Evolutionary conservation across 306 rosid genomes (phyloP).

Genomic region (Ochetophila trinervis): DNA sequence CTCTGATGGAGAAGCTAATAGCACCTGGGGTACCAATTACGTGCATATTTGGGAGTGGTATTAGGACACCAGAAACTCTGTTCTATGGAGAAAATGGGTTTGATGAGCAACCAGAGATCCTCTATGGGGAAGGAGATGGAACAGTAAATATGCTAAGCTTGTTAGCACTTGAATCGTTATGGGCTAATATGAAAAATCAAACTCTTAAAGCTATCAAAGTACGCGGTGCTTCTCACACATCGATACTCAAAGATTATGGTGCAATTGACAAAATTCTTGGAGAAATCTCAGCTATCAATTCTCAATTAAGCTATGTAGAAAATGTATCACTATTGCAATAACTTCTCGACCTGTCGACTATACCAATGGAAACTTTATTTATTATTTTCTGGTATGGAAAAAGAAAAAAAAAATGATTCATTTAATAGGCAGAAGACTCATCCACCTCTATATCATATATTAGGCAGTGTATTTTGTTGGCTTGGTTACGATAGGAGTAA

Average conservation of each 20-base stretch:
- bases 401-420: too few species aligned
- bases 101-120: conserved; percentile 57
- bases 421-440: too few species aligned
- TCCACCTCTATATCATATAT: too few species aligned
- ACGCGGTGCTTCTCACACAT: conserved; percentile 55
- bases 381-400: too few species aligned
- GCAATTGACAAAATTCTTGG: conserved; percentile 46
- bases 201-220: conserved; percentile 43
- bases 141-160: conserved; percentile 79
- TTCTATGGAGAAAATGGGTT: conserved; percentile 47
- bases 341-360: too few species aligned
- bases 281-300: conserved; percentile 48
- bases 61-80: conserved; percentile 62
- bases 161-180: conserved; percentile 52
- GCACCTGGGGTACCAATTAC: conserved; percentile 72
- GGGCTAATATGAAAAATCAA: conserved; percentile 54
- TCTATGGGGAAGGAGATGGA: conserved; percentile 84
- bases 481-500: too few species aligned
- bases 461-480: too few species aligned
- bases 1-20: conserved; percentile 33
- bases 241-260: conserved; percentile 47
- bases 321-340: not conserved
- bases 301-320: conserved; percentile 19
- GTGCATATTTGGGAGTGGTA: conserved; percentile 61
- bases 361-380: too few species aligned